Evolutionary conservation across 441 rosid genomes (phyloP).

Genomic region (Mallotus repandus): DNA sequence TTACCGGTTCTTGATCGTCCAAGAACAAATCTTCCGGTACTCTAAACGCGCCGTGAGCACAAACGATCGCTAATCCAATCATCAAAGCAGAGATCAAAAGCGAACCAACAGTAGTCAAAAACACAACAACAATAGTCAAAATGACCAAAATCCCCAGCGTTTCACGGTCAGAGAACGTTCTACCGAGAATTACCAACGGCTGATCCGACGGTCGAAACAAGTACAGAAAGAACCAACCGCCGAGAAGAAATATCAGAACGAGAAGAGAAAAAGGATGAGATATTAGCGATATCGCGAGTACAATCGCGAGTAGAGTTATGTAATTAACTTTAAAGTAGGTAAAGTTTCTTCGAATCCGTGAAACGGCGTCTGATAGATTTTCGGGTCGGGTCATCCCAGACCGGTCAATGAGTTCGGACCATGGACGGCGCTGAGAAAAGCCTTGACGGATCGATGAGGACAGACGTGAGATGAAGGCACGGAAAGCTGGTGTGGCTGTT

Average conservation of each 20-base stretch:
- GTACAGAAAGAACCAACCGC: conserved; percentile 61
- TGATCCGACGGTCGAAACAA: conserved; percentile 68
- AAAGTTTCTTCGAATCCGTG: conserved; percentile 61
- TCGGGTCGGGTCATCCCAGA: conserved; percentile 55
- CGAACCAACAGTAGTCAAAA: conserved; percentile 73
- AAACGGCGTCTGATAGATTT: conserved; percentile 56
- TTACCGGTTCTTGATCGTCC: conserved; percentile 62
- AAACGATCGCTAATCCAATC: conserved; percentile 64
- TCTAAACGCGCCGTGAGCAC: conserved; percentile 68
- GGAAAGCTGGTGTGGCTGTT: conserved; percentile 49
- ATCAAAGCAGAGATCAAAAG: conserved; percentile 56
- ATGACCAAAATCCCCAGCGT: conserved; percentile 54
- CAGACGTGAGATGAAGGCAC: conserved; percentile 56
- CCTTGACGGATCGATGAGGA: conserved; percentile 52
- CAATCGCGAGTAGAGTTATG: conserved; percentile 47
- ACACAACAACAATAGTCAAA: conserved; percentile 56
- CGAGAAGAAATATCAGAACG: conserved; percentile 52
- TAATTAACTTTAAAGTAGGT: conserved; percentile 70
- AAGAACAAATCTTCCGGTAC: conserved; percentile 70
- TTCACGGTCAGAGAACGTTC: conserved; percentile 67
- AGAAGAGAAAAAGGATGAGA: conserved; percentile 64
- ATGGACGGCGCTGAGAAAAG: conserved; percentile 67
- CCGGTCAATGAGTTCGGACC: conserved; percentile 63
- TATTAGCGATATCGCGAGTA: conserved; percentile 63
- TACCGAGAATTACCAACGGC: conserved; percentile 51